Percentiles rank a stretch among this genome's conserved stretches.
phyloP scores from a whole-genome alignment of 169 alveolate species.

The Eimeria sp. region DNA sequence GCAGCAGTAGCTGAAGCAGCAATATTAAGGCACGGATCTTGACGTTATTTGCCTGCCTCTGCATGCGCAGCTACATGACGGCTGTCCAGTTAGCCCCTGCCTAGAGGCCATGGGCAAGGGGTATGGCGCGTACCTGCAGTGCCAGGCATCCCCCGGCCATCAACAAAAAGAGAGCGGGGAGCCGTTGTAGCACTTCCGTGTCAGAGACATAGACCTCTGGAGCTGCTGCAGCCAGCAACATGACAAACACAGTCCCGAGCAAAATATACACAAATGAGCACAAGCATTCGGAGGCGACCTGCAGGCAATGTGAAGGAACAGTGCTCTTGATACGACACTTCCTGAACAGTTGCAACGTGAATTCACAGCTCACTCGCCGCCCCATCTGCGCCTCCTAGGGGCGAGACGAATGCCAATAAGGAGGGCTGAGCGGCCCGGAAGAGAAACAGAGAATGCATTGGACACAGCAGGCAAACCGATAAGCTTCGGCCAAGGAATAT shows the following conservation, averaged over 20 bases:
- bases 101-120: neutral
- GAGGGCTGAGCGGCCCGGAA: conserved; percentile 59
- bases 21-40: neutral
- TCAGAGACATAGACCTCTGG: conserved; percentile 70
- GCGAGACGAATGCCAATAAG: conserved; percentile 26
- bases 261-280: neutral
- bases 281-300: neutral
- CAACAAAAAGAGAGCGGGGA: conserved; percentile 66
- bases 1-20: conserved; percentile 15
- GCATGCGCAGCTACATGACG: neutral
- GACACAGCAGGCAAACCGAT: conserved; percentile 76
- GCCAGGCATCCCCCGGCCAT: conserved; percentile 74
- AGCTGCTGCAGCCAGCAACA: conserved; percentile 14
- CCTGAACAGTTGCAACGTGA: neutral
- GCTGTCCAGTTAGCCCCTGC: neutral
- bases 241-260: neutral
- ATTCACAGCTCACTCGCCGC: conserved; percentile 10
- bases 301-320: neutral
- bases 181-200: conserved; percentile 75
- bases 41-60: neutral
- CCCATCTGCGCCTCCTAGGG: conserved; percentile 16
- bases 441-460: conserved; percentile 76
- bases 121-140: conserved; percentile 63
- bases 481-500: conserved; percentile 80
- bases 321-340: neutral